Base-by-base conservation (phyloP, 331 rosid genomes). In the Malus hybrid region DNA sequence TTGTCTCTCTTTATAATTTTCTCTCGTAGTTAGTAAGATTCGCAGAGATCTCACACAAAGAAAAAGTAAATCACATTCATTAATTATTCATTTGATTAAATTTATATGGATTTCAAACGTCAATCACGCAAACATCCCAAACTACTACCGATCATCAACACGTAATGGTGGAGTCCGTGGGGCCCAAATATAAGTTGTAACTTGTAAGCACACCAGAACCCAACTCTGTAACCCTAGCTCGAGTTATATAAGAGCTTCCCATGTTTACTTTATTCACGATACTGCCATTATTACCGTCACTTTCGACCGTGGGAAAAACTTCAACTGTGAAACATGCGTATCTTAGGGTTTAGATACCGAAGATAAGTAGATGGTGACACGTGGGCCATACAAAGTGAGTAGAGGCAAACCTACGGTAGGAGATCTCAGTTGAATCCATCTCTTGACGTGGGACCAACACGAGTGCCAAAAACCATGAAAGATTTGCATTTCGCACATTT, bases 71-170 rank as follows among this genome's bases (percentile, higher is more conserved):
- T 79, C 76, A 80, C 61, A 54, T 19, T 29, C 31, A 59, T 59
- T 57, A 10, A n/a, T 69, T 70, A 36, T 72, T 57, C 20, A n/a
- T 69, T 65, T 73, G 60, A 81, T 70, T 82, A 79, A 69, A 57
- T 5, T 13, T 10, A 61, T 73, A 74, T 82, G 82, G 84, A 83
- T 86, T 85, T 87, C 85, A 24, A 87, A 91, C 98, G 97, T 93
- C 93, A 93, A 93, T 91, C 96, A 91, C 94, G 98, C 97, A 87
- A 90, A 91, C 97, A 91, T 88, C 88, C 84, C 80, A 83, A 80
- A 79, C 87, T 86, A 90, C 86, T 74, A 87, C 79, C 79, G 85
- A 87, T 84, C 87, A 87, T 75, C 84, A 78, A 55, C 81, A 78
- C 80, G 83, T 74, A 82, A 77, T 69, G 84, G 79, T 74, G 79